A percentile compares a stretch with the other conserved stretches of the same genome.
phyloP scores from a whole-genome alignment of 345 rosid species.

The Microcos paniculata region DNA sequence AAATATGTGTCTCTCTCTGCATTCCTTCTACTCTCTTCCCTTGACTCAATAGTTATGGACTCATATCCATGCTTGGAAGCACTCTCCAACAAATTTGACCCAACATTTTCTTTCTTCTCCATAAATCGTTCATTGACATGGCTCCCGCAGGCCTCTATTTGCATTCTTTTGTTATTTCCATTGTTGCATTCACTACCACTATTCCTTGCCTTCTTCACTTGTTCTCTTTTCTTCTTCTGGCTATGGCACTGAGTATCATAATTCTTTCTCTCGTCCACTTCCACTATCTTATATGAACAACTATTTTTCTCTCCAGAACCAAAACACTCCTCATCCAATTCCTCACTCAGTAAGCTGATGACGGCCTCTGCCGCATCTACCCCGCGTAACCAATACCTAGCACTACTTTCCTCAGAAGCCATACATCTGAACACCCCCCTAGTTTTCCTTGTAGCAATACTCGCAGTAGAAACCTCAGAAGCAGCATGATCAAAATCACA shows the following conservation, averaged over 20 bases:
- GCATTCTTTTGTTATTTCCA: slow-evolving; percentile 34
- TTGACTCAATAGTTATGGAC: slow-evolving; percentile 22
- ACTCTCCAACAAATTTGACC: slow-evolving; percentile 30
- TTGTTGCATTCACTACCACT: slow-evolving; percentile 27
- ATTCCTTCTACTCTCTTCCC: slow-evolving; percentile 31
- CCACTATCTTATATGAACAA: slow-evolving; percentile 38
- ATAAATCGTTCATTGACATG: slow-evolving; percentile 19
- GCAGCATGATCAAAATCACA: slow-evolving; percentile 34
- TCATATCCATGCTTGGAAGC: slow-evolving; percentile 29
- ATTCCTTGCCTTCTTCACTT: slow-evolving; percentile 22
- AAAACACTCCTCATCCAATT: slow-evolving; percentile 41
- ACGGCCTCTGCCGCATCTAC: slow-evolving; percentile 62
- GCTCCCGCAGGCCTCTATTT: slow-evolving; percentile 28
- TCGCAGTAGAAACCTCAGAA: slow-evolving; percentile 47
- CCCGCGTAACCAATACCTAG: slow-evolving; percentile 37
- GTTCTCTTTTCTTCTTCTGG: slow-evolving; percentile 39
- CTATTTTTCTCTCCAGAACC: slow-evolving; percentile 29
- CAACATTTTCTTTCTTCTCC: slow-evolving; percentile 34
- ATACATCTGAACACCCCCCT: slow-evolving; percentile 37
- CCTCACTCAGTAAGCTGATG: slow-evolving; percentile 78
- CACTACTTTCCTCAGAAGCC: slow-evolving; percentile 32
- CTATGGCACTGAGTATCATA: slow-evolving; percentile 29
- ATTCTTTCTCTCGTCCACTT: slow-evolving; percentile 38
- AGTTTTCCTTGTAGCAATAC: slow-evolving; percentile 31
- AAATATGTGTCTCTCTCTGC: slow-evolving; percentile 33